Evolutionary conservation across 2,329 filamentous ascomycete genomes (phyloP), one percentile per base, ranked within the genome.

Genomic region (Calonectria ilicicola): DNA sequence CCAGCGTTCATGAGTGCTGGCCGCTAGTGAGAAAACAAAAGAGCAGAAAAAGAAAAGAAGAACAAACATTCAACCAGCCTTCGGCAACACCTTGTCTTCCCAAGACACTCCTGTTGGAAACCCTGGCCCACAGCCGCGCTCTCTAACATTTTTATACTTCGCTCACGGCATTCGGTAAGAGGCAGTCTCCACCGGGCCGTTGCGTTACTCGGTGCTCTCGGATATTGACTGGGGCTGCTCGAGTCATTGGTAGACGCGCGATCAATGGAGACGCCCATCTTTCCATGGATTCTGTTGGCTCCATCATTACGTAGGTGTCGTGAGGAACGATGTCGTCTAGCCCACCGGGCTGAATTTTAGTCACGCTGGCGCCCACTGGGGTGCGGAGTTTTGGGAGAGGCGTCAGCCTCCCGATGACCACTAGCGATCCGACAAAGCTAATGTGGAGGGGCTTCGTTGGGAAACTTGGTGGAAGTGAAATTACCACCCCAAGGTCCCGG

Each of bases 301-400:
- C 75, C 73, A 77, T 78, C 71, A 77, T 77, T 76, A 78, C 73
- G 76, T 78, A 78, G 70, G 64, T 47, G 56, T 58, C 58, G 40
- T 44, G 49, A 65, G 47, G 58, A 44, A 47, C 47, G 65, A 60
- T 26, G 58, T 72, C 51, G 60, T 32, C 49, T 49, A 44, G 58
- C 26, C 63, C 64, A 60, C 53, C 49, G 14, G 42, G 66, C 62
- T 69, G 70, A 47, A 29, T 44, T 58, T 47, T 66, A 53, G 49
- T 65, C 46, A 58, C 29, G 51, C 38, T 49, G 40, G 46, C 58
- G 49, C 46, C 62, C 51, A 56, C 67, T 23, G 40, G n/a, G 40
- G 62, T 19, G 23, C 49, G 38, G 47, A 58, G 32, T 42, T 32
- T 40, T 56, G 68, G 51, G 19, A 64, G 44, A 70, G 60, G 53